Percentiles rank a stretch among this genome's conserved stretches.
Evolutionary conservation across 2,329 filamentous ascomycete genomes (phyloP).

Genomic region (Talaromyces sp.): DNA sequence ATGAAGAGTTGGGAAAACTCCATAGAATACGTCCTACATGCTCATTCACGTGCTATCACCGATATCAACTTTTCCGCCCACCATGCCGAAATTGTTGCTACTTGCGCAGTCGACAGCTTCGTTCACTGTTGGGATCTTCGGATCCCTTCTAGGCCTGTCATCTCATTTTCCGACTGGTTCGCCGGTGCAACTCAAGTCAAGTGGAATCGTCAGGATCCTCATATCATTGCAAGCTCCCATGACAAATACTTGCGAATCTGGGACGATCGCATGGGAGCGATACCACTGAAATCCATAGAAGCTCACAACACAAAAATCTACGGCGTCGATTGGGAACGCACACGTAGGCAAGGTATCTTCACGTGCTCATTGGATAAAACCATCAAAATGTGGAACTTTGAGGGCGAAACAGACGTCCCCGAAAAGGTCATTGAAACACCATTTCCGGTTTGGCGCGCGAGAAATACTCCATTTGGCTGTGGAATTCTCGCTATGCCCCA

Average conservation of each 20-base stretch:
- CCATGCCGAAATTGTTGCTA: conserved; percentile 81
- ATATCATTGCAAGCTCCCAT: conserved; percentile 85
- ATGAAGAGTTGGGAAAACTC: conserved; percentile 65
- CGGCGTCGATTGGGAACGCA: conserved; percentile 89
- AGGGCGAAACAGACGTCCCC: conserved; percentile 56
- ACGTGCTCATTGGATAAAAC: conserved; percentile 89
- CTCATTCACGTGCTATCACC: conserved; percentile 81
- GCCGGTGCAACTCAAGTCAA: conserved; percentile 93
- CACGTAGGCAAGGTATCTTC: conserved; percentile 63
- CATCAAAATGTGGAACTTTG: conserved; percentile 90
- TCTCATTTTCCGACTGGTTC: conserved; percentile 88
- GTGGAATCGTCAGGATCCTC: conserved; percentile 81
- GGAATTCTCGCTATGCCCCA: conserved; percentile 89
- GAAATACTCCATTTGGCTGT: conserved; percentile 83
- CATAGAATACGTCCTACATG: conserved; percentile 83
- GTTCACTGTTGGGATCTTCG: conserved; percentile 90
- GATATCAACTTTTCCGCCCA: conserved; percentile 96
- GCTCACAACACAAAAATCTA: conserved; percentile 93
- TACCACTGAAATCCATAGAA: conserved; percentile 75
- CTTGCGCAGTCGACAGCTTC: conserved; percentile 87
- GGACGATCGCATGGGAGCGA: conserved; percentile 75
- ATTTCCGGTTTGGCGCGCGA: conserved; percentile 85
- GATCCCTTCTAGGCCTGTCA: conserved; percentile 63
- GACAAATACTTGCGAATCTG: conserved; percentile 83
- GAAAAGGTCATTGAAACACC: conserved; percentile 74